Evolutionary conservation across 2,329 filamentous ascomycete genomes (phyloP).

Genomic region (Bipolaris cookei): DNA sequence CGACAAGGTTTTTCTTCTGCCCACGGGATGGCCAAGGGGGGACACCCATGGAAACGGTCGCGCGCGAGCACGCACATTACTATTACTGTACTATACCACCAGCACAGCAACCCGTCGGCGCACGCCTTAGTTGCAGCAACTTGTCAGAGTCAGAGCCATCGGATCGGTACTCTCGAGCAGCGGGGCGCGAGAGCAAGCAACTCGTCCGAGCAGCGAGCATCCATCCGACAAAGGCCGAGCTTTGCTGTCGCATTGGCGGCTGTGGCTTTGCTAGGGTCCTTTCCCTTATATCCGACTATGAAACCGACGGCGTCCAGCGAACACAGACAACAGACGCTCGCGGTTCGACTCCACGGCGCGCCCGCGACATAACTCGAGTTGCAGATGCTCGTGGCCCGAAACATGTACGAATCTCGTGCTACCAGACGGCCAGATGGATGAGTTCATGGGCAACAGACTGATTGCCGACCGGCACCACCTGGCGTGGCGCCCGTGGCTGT

Average conservation of each 20-base stretch:
- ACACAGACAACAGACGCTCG: not conserved
- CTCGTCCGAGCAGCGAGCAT: constrained; percentile 32
- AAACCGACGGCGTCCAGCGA: constrained; percentile 24
- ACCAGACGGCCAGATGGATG: too few relatives aligned
- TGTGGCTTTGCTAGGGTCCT: constrained; percentile 30
- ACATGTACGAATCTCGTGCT: too few relatives aligned
- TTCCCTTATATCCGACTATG: constrained; percentile 29
- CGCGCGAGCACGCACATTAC: not conserved
- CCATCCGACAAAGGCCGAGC: constrained; percentile 27
- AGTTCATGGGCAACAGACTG: not conserved
- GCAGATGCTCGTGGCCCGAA: too few relatives aligned
- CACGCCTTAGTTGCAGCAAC: constrained; percentile 11
- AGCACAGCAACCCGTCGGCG: constrained; percentile 3
- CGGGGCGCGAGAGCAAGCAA: constrained; percentile 22
- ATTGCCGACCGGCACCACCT: not conserved
- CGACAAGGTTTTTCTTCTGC: not conserved
- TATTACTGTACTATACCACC: not conserved
- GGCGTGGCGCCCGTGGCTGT: not conserved
- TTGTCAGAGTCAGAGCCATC: constrained; percentile 17
- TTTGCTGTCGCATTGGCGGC: constrained; percentile 22
- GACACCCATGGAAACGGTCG: constrained; percentile 12
- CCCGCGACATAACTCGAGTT: too few relatives aligned
- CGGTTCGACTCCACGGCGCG: too few relatives aligned
- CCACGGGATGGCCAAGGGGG: not conserved
- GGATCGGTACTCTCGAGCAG: constrained; percentile 15